These are phyloP conservation scores for Saccharomycopsis olivae DNA, from an alignment of 805 yeast species.

Conservation along the genomic window DNA sequence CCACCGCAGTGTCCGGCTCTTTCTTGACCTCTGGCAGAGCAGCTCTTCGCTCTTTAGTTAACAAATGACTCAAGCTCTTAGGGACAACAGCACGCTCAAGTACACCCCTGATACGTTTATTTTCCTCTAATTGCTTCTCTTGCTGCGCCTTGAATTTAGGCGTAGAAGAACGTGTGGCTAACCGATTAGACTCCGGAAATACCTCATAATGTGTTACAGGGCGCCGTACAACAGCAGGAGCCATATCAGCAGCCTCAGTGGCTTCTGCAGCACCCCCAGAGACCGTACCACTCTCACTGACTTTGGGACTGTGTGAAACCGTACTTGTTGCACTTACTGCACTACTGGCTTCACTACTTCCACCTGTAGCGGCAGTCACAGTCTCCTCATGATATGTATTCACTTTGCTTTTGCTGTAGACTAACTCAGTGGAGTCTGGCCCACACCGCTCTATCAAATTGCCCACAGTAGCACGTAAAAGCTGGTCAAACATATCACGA, in stretches of 20 bases:
- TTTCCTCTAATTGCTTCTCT: slow-evolving; percentile 36
- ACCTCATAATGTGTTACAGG: slow-evolving; percentile 29
- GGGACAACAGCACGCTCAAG: slow-evolving; percentile 44
- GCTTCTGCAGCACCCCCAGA: not conserved
- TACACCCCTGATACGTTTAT: slow-evolving; percentile 37
- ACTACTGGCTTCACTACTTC: not conserved
- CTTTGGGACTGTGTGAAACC: not conserved
- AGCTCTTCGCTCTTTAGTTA: slow-evolving; percentile 18
- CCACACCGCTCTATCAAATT: slow-evolving; percentile 54
- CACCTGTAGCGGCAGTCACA: not conserved
- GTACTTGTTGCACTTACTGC: not conserved
- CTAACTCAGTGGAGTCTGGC: slow-evolving; percentile 47
- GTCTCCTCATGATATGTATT: not conserved
- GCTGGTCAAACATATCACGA: slow-evolving; percentile 57
- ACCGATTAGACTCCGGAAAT: slow-evolving; percentile 19
- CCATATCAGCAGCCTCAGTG: slow-evolving; percentile 34
- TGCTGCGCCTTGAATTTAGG: slow-evolving; percentile 26
- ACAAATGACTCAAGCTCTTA: slow-evolving; percentile 39
- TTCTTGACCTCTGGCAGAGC: not conserved
- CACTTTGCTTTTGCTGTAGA: slow-evolving; percentile 23
- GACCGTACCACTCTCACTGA: not conserved
- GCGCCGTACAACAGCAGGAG: slow-evolving; percentile 46
- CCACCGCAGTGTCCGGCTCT: not conserved
- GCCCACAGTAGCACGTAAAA: slow-evolving; percentile 54
- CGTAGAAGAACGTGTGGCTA: not conserved